A percentile compares a stretch with the other conserved stretches of the same genome.
These are phyloP conservation scores for Litchi chinensis DNA, from an alignment of 345 rosid species.

Conservation along the genomic window DNA sequence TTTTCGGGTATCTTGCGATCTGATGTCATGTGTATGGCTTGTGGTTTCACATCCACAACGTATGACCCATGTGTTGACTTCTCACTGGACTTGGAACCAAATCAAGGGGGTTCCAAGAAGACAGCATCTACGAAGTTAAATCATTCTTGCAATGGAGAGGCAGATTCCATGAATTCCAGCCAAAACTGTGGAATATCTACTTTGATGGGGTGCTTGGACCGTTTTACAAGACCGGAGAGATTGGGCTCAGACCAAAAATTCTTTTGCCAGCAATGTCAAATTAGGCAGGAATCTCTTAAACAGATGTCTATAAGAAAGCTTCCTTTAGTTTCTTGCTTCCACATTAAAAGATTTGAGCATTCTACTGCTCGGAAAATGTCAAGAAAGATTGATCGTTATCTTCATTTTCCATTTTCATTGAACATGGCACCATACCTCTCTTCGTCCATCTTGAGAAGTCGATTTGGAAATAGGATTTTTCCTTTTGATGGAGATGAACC, in stretches of 20 bases:
- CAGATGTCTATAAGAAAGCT: constrained; percentile 79
- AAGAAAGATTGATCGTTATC: constrained; percentile 60
- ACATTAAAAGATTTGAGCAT: constrained; percentile 71
- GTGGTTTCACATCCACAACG: constrained; percentile 71
- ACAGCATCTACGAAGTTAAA: constrained; percentile 32
- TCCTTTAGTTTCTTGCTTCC: constrained; percentile 68
- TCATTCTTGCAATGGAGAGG: constrained; percentile 51
- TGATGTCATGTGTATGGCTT: constrained; percentile 70
- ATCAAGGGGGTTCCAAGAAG: constrained; percentile 41
- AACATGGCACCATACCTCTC: constrained; percentile 68
- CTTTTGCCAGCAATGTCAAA: constrained; percentile 71
- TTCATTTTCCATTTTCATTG: constrained; percentile 63
- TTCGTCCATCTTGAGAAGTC: constrained; percentile 60
- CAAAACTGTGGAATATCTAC: constrained; percentile 49
- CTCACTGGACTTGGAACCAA: constrained; percentile 61
- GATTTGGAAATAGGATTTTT: constrained; percentile 58
- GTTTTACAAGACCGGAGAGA: constrained; percentile 65
- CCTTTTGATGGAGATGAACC: constrained; percentile 61
- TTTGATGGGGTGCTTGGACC: constrained; percentile 60
- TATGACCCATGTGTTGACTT: constrained; percentile 68
- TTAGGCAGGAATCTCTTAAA: constrained; percentile 68
- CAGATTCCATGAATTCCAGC: constrained; percentile 37
- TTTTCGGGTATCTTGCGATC: constrained; percentile 63
- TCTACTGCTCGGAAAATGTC: constrained; percentile 59
- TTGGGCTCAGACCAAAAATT: constrained; percentile 73